Conservation (phyloP, 2,329 filamentous ascomycete species). For the Diaporthe sp. region DNA sequence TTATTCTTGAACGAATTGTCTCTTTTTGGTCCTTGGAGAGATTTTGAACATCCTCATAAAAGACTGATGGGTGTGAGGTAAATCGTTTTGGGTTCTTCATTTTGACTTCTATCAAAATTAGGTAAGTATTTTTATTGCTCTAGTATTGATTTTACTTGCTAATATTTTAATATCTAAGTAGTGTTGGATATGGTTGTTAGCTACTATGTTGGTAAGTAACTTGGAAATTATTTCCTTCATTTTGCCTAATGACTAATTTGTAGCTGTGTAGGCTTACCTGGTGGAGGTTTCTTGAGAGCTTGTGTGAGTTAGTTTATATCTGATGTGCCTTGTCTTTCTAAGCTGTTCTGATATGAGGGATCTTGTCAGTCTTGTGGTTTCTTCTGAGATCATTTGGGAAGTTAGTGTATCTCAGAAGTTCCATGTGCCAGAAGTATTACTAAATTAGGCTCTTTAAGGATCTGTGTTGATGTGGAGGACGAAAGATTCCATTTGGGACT, state of each 20-base stretch:
- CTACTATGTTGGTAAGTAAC: background rate
- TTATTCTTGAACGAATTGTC: background rate
- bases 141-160: background rate
- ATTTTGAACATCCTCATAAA: background rate
- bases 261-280: background rate
- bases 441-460: background rate
- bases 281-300: background rate
- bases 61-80: background rate
- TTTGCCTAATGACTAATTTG: background rate
- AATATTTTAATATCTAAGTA: background rate
- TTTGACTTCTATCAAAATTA: background rate
- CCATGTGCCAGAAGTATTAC: background rate
- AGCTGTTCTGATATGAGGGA: background rate
- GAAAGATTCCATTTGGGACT: background rate
- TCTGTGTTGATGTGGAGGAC: background rate
- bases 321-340: background rate
- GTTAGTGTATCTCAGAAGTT: background rate
- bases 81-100: background rate
- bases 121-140: background rate
- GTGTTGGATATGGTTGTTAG: background rate
- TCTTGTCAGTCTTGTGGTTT: background rate
- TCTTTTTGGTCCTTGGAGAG: background rate
- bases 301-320: background rate
- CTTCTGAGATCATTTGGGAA: background rate
- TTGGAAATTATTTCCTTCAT: too few species aligned